Evolutionary conservation across 805 yeast genomes (phyloP).

Genomic region (Kodamaea kaohsiungensis): DNA sequence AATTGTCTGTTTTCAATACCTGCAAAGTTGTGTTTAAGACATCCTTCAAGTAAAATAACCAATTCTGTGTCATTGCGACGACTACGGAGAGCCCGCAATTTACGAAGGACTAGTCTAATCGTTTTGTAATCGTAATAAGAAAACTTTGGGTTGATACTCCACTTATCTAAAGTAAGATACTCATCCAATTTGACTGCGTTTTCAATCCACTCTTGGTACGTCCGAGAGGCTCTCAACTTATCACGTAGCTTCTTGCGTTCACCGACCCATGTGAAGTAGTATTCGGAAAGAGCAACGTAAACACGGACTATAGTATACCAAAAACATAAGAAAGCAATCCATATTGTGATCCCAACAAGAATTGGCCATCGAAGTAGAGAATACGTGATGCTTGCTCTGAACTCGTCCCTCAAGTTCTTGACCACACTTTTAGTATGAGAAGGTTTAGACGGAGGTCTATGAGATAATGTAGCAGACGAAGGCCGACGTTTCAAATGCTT

Average conservation of each 20-base stretch:
- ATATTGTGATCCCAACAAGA: slow-evolving; percentile 48
- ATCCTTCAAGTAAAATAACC: slow-evolving; percentile 59
- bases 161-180: slow-evolving; percentile 56
- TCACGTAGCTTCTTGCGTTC: slow-evolving; percentile 50
- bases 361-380: slow-evolving; percentile 66
- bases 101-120: slow-evolving; percentile 46
- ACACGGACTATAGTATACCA: slow-evolving; percentile 55
- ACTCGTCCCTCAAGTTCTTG: slow-evolving; percentile 28
- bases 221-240: slow-evolving; percentile 47
- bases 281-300: slow-evolving; percentile 65
- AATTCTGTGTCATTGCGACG: slow-evolving; percentile 44
- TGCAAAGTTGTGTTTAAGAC: slow-evolving; percentile 72
- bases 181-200: slow-evolving; percentile 61
- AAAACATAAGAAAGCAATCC: slow-evolving; percentile 53
- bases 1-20: slow-evolving; percentile 73
- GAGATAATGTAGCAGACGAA: background rate
- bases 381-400: slow-evolving; percentile 35
- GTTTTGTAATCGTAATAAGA: slow-evolving; percentile 70
- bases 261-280: slow-evolving; percentile 61
- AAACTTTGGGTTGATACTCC: slow-evolving; percentile 63
- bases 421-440: background rate
- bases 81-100: slow-evolving; percentile 39
- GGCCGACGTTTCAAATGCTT: background rate
- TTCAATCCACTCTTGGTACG: slow-evolving; percentile 61
- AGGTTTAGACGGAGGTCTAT: background rate